phyloP scores from a whole-genome alignment of 306 rosid genomes.

The Medicago lupulina region DNA sequence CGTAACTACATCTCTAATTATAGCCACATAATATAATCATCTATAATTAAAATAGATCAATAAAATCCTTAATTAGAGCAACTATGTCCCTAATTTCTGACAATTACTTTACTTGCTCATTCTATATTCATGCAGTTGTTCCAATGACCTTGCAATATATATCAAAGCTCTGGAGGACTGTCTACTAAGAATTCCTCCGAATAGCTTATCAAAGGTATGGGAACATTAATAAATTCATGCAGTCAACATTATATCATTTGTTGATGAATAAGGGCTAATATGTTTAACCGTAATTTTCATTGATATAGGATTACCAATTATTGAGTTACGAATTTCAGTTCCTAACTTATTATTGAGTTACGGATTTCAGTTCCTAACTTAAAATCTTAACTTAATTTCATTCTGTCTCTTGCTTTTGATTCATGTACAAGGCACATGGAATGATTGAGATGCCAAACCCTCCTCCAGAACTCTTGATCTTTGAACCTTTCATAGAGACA shows the following conservation, averaged over 20 bases:
- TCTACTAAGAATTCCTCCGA: constrained; percentile 79
- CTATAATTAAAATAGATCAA: not conserved
- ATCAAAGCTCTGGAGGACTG: constrained; percentile 69
- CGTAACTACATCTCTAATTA: not conserved
- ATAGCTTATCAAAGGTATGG: constrained; percentile 86
- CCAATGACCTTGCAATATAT: constrained; percentile 73
- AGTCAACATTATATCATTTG: constrained; percentile 20
- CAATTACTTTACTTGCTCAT: constrained; percentile 15
- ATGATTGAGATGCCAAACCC: constrained; percentile 94
- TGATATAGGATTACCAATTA: not conserved
- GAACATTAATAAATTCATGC: constrained; percentile 30
- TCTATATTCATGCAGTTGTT: constrained; percentile 62
- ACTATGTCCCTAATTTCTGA: not conserved
- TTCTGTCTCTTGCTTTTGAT: constrained; percentile 24
- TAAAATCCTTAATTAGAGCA: not conserved
- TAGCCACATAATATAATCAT: not conserved
- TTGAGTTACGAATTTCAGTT: not conserved
- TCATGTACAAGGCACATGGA: constrained; percentile 68
- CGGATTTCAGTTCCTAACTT: constrained; percentile 10
- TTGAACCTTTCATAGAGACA: constrained; percentile 93
- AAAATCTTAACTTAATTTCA: constrained; percentile 37
- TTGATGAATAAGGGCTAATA: not conserved
- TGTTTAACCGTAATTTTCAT: not conserved
- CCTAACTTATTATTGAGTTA: constrained; percentile 1
- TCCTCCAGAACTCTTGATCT: constrained; percentile 80